These are phyloP conservation scores for Hymenoscyphus fructigenus DNA, from an alignment of 2,329 filamentous ascomycete species.

Conservation along the genomic window DNA sequence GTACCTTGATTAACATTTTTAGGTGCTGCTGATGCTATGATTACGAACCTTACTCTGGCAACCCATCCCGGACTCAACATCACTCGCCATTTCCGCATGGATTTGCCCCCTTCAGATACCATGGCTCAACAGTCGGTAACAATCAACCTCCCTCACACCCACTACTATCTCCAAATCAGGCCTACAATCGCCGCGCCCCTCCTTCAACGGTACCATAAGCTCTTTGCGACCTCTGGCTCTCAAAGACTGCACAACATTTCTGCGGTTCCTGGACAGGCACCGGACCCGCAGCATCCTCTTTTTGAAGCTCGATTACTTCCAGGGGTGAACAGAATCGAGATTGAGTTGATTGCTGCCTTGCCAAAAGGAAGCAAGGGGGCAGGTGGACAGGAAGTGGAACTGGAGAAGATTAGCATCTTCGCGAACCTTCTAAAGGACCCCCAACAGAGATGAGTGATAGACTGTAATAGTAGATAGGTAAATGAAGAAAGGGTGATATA, in stretches of 20 bases:
- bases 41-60: slow-evolving; percentile 63
- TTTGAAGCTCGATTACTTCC: slow-evolving; percentile 72
- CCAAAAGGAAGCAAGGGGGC: slow-evolving; percentile 56
- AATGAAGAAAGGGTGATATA: background rate
- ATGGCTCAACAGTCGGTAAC: slow-evolving; percentile 72
- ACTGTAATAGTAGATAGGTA: slow-evolving; percentile 13
- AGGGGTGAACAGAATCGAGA: slow-evolving; percentile 75
- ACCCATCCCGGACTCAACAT: slow-evolving; percentile 67
- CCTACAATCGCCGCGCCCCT: slow-evolving; percentile 63
- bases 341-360: slow-evolving; percentile 73
- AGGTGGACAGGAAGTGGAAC: slow-evolving; percentile 64
- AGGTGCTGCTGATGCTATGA: slow-evolving; percentile 61
- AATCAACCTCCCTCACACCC: slow-evolving; percentile 64
- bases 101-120: slow-evolving; percentile 63
- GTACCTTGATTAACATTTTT: slow-evolving; percentile 26
- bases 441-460: slow-evolving; percentile 11
- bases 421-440: slow-evolving; percentile 55
- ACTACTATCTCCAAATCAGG: slow-evolving; percentile 70
- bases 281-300: slow-evolving; percentile 59
- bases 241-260: slow-evolving; percentile 50
- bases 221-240: slow-evolving; percentile 72
- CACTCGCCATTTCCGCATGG: slow-evolving; percentile 60
- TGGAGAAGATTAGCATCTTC: slow-evolving; percentile 77
- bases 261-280: slow-evolving; percentile 54
- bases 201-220: slow-evolving; percentile 69